These are phyloP conservation scores for Claviceps pusilla DNA, from an alignment of 2,329 filamentous ascomycete genomes.

Conservation along the genomic window DNA sequence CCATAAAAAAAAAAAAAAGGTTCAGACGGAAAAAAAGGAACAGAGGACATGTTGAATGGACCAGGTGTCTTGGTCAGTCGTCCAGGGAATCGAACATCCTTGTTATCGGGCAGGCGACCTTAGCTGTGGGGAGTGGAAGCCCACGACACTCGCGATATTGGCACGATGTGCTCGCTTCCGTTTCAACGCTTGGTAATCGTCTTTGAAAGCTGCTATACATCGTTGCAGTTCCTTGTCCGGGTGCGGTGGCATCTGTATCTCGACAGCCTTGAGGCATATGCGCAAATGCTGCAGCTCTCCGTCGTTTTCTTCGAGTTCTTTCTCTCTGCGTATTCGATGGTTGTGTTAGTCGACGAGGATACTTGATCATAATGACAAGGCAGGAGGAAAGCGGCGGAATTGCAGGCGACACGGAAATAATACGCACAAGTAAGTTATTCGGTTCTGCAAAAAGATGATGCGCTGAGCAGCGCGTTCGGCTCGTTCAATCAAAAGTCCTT, in stretches of 20 bases:
- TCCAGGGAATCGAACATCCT: neutral
- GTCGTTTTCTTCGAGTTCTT: constrained; percentile 40
- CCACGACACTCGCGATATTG: constrained; percentile 15
- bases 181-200: constrained; percentile 39
- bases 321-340: constrained; percentile 26
- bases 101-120: constrained; percentile 10
- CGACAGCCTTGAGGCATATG: constrained; percentile 47
- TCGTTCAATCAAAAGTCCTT: constrained; percentile 42
- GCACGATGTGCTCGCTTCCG: constrained; percentile 24
- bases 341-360: neutral
- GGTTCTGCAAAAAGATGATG: constrained; percentile 44
- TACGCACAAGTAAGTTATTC: constrained; percentile 41
- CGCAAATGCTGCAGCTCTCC: constrained; percentile 46
- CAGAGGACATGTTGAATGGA: neutral
- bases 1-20: neutral
- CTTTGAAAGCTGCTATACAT: constrained; percentile 46
- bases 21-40: neutral
- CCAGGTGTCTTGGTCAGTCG: neutral
- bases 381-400: too few relatives aligned
- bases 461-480: constrained; percentile 42
- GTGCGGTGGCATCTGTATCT: constrained; percentile 39
- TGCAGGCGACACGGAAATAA: neutral
- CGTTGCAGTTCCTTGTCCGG: constrained; percentile 41
- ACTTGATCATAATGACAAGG: neutral
- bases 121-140: constrained; percentile 13